Percentiles rank a stretch among this genome's conserved stretches.
Conservation (phyloP, 441 rosid genomes). For the Croton laevigatus region DNA sequence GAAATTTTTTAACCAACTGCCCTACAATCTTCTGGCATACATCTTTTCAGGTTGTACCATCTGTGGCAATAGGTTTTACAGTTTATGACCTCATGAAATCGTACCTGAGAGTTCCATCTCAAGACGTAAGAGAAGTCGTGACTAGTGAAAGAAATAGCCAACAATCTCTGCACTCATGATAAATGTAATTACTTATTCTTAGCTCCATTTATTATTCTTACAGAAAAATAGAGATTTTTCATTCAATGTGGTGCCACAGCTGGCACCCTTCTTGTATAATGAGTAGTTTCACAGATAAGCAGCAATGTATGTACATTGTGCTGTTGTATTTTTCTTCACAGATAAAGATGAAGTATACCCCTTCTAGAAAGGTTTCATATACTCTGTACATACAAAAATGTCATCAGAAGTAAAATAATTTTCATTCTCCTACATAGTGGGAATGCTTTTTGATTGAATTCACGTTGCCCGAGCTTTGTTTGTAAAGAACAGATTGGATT, state of each 20-base stretch:
- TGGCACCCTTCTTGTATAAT: not conserved
- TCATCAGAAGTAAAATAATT: not conserved
- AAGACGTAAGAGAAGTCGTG: conserved; percentile 57
- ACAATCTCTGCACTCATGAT: conserved; percentile 45
- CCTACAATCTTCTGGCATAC: not conserved
- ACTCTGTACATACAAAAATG: not conserved
- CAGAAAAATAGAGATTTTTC: conserved; percentile 17
- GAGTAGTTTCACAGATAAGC: not conserved
- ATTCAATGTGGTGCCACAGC: conserved; percentile 20
- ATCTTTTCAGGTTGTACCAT: conserved; percentile 70
- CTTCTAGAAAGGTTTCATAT: not conserved
- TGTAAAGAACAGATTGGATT: conserved; percentile 1
- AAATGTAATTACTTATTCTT: conserved; percentile 16
- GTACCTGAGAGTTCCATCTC: conserved; percentile 71
- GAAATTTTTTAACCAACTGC: not conserved
- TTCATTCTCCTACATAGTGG: not conserved
- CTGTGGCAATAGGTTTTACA: conserved; percentile 91
- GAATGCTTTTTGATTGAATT: not conserved
- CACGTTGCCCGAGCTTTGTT: not conserved
- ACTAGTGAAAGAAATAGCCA: conserved; percentile 48
- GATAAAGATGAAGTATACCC: not conserved
- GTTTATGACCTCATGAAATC: conserved; percentile 84
- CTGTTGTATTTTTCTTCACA: not conserved
- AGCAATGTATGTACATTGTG: not conserved
- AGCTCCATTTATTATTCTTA: conserved; percentile 3